These are phyloP conservation scores for Botrytis porri DNA, from an alignment of 2,329 filamentous ascomycete genomes.

Conservation along the genomic window DNA sequence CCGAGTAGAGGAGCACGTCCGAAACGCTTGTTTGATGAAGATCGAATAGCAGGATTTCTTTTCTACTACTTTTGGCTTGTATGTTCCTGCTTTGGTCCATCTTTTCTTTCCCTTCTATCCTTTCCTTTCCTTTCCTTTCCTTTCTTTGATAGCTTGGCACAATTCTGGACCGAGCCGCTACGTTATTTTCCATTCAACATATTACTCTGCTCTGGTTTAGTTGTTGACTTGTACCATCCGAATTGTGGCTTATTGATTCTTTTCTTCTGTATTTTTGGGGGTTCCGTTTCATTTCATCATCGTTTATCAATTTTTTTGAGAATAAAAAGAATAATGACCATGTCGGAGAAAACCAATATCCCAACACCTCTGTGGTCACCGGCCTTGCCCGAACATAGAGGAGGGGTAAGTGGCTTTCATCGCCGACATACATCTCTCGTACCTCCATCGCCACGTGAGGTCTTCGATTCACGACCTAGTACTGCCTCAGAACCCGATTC, in stretches of 20 bases:
- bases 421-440: constrained; percentile 10
- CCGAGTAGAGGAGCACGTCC: background rate
- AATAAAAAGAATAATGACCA: too few species aligned
- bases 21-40: background rate
- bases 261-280: background rate
- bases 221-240: background rate
- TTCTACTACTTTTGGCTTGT: background rate
- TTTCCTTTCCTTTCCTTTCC: background rate
- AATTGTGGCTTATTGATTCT: background rate
- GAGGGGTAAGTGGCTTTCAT: constrained; percentile 6
- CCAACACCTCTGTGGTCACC: background rate
- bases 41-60: background rate
- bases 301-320: background rate
- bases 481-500: constrained; percentile 6
- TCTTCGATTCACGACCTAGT: constrained; percentile 1
- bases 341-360: constrained; percentile 1
- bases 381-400: background rate
- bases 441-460: constrained; percentile 12
- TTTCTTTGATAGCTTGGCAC: background rate
- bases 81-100: background rate
- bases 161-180: background rate
- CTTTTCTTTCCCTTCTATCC: background rate
- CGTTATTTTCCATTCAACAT: background rate
- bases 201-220: background rate
- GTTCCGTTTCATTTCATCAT: background rate